Evolutionary conservation across 768 basidiomycete genomes (phyloP).

Genomic region (Sporobolomyces phaffii): DNA sequence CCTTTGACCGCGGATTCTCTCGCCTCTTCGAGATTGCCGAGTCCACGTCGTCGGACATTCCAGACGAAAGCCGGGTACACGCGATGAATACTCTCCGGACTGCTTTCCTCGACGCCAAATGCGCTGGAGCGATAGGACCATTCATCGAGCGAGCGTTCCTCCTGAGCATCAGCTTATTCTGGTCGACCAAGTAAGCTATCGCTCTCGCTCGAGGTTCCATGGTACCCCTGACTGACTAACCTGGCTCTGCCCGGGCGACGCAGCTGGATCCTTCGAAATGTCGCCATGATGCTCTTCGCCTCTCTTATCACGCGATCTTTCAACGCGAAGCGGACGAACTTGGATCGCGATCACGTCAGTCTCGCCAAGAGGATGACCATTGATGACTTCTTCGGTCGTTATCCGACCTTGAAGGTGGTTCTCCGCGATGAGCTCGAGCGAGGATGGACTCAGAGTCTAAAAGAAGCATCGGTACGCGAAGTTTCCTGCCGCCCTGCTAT

Average conservation of each 20-base stretch:
- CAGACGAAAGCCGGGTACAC: conserved; percentile 31
- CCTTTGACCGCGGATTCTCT: conserved; percentile 21
- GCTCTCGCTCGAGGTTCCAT: too few relatives aligned
- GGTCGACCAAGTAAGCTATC: conserved; percentile 24
- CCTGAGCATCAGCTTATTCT: conserved; percentile 34
- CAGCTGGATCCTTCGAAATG: conserved; percentile 39
- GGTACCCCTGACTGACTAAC: not conserved
- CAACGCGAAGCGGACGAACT: conserved; percentile 26
- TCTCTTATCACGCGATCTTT: conserved; percentile 32
- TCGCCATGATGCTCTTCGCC: conserved; percentile 36
- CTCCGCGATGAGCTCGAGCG: conserved; percentile 30
- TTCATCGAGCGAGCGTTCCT: conserved; percentile 34
- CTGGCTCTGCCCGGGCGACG: not conserved
- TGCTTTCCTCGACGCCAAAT: conserved; percentile 35
- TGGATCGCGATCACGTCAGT: conserved; percentile 27
- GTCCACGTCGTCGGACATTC: conserved; percentile 27
- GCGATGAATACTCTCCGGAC: conserved; percentile 39
- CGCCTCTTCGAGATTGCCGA: conserved; percentile 38
- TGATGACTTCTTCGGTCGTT: conserved; percentile 33
- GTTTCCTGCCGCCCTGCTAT: not conserved
- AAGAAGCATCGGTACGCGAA: conserved; percentile 17
- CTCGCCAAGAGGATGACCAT: conserved; percentile 21
- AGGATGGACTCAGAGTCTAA: conserved; percentile 16
- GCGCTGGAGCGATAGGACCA: conserved; percentile 11
- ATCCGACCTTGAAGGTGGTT: conserved; percentile 14